Base-by-base conservation (phyloP, 768 basidiomycete genomes). In the Tulasnella sp. region DNA sequence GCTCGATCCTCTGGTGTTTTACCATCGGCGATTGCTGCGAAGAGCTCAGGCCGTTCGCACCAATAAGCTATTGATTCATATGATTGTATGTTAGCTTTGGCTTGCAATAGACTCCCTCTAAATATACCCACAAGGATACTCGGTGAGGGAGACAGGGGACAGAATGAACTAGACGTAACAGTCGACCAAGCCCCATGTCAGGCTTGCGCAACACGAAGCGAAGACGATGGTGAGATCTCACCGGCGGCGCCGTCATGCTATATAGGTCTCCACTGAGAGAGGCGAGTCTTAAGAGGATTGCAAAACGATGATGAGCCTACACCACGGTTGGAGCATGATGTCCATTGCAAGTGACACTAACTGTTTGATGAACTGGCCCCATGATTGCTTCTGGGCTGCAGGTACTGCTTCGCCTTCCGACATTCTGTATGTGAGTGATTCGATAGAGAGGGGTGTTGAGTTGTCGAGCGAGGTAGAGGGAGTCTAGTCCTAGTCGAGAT, bases 301-400 rank as follows among this genome's bases (percentile, higher is more conserved):
- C n/a, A 32, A 47, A 8, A 32, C 19, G 17, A 47, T 70, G 4
- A 9, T 59, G 2, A 59, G 52, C 29, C 17, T 11, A 12, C 5
- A 8, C 26, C 1, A 5, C 12, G 22, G 36, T 17, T 37, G n/a
- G 52, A 64, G 71, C 71, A 42, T 40, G 59, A 71, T 34, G 17
- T 29, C 40, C 22, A 37, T 9, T 7, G 44, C 26, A 3, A n/a
- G 37, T 47, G 42, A n/a, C n/a, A 69, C 89, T 68, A 77, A 94
- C 92, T 90, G 88, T 85, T 96, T 97, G 78, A 97, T 83, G 81
- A 97, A 96, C 2, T 89, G 88, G 0, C 90, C 85, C 95, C 95
- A 97, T 81, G 89, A 91, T 77, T 89, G 82, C 77, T 92, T 88
- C 81, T 96, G 94, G 64, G 90, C 84, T 74, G 85, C 85, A 44